Evolutionary conservation across 306 rosid genomes (phyloP).

Genomic region (Casuarina cunninghamiana): DNA sequence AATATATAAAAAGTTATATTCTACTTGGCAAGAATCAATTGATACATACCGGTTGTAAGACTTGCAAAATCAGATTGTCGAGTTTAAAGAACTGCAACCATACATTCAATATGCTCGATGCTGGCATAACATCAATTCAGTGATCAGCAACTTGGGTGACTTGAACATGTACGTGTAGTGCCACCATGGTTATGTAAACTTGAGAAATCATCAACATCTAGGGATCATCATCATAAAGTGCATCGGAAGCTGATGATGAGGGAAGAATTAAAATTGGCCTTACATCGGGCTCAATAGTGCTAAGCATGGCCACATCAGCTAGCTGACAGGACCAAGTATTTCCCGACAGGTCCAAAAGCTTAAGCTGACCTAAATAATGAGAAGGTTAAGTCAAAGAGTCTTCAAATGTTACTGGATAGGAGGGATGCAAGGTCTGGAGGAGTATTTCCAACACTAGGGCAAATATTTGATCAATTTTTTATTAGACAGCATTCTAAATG

Average conservation of each 20-base stretch:
- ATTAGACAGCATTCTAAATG: not conserved
- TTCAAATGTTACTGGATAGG: not conserved
- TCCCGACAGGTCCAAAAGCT: slow-evolving; percentile 67
- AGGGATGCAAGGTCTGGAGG: not conserved
- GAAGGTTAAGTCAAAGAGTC: slow-evolving; percentile 7
- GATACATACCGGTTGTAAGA: slow-evolving; percentile 6
- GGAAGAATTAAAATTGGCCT: slow-evolving; percentile 50
- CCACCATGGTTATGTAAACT: slow-evolving; percentile 3
- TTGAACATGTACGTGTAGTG: not conserved
- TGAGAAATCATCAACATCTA: slow-evolving; percentile 29
- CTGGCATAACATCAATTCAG: slow-evolving; percentile 4
- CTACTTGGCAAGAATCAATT: not conserved
- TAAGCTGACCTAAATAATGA: slow-evolving; percentile 60
- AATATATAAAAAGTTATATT: not conserved
- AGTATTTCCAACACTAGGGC: not conserved
- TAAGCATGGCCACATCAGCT: slow-evolving; percentile 37
- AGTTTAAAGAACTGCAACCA: slow-evolving; percentile 11
- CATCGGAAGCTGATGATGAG: slow-evolving; percentile 27
- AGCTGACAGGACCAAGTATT: slow-evolving; percentile 51
- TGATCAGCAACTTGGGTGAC: not conserved
- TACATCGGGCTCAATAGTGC: slow-evolving; percentile 41
- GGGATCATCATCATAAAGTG: slow-evolving; percentile 73
- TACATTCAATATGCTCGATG: not conserved
- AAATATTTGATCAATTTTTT: not conserved
- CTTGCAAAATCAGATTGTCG: slow-evolving; percentile 12